These are phyloP conservation scores for Pelargonium fulgidum DNA, from an alignment of 441 rosid species.

Conservation along the genomic window DNA sequence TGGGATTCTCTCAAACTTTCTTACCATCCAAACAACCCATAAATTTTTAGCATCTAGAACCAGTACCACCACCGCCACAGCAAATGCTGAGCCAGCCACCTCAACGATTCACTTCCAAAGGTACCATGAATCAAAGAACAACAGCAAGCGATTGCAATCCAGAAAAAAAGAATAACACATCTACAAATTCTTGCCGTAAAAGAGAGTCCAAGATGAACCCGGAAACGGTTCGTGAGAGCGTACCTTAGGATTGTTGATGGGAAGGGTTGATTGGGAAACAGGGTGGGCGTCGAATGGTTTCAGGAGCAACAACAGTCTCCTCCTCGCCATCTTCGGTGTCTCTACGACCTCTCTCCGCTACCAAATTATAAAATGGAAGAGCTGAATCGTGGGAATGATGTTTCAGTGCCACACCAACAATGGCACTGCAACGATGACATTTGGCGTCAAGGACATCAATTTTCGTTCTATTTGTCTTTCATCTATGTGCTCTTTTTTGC, in stretches of 20 bases:
- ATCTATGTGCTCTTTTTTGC: background rate
- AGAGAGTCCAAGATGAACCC: background rate
- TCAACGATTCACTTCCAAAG: too few relatives aligned
- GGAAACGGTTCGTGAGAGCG: too few relatives aligned
- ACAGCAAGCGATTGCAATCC: background rate
- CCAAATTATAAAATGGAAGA: background rate
- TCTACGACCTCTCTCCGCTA: background rate
- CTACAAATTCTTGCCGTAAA: background rate
- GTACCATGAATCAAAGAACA: background rate
- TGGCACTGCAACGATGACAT: too few relatives aligned
- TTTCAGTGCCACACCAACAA: background rate
- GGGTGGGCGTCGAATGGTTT: conserved; percentile 66
- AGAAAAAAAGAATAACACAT: background rate
- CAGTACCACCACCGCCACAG: too few relatives aligned
- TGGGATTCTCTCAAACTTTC: too few relatives aligned
- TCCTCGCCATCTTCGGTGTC: conserved; percentile 44
- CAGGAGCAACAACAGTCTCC: conserved; percentile 59
- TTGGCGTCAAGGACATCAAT: too few relatives aligned
- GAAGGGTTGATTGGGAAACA: conserved; percentile 29
- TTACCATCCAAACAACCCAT: too few relatives aligned
- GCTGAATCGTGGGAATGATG: background rate
- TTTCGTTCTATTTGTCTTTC: too few relatives aligned
- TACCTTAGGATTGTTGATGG: conserved; percentile 47
- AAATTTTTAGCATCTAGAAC: too few relatives aligned
- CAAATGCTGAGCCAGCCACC: too few relatives aligned